Evolutionary conservation across 352 stramenopile genomes (phyloP), one percentile per base, ranked within the genome.

Genomic region (Pythium myriotylum): DNA sequence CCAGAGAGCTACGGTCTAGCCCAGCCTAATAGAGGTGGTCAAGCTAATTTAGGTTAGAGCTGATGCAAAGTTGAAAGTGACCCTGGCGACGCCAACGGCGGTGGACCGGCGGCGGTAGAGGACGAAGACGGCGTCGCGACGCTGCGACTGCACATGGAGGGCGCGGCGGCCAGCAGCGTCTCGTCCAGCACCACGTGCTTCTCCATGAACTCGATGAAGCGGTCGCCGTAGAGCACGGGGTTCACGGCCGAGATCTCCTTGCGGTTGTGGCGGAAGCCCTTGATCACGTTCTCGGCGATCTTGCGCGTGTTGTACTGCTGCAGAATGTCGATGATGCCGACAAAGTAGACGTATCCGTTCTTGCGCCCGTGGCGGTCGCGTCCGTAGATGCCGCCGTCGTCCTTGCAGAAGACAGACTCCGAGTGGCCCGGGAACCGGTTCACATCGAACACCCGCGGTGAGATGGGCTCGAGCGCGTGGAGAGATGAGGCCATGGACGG

Each of bases 281-380:
- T 97, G 67, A 97, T 78, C 52, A 95, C 79, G 16, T 84, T 97
- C 73, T 98, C 92, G 7, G 80, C 85, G 47, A 92, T 86, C 79
- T 98, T 98, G 29, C 81, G 77, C 26, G 77, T 84, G 68, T 97
- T 98, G 75, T 97, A 98, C 65, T 97, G 86, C 76, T 98, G 92
- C 47, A 98, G 46, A 45, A 98, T 98, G 66, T 98, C 93, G 56
- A 98, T 98, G 40, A 98, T 80, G 23, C 92, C 90, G 42, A 95
- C 65, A 73, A 95, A 97, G 61, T 97, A 97, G 32, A 97, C 79
- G 17, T 81, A 87, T 3, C 84, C 84, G 62, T 89, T 92, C 74
- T 89, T 88, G 42, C 74, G 72, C 5, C 81, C 79, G 46, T 79
- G 54, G 16, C 72, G 72, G 23, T 87, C 79, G 39, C 80, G 76